These are phyloP conservation scores for Daldinia loculata DNA, from an alignment of 495 filamentous ascomycete genomes.

Conservation along the genomic window DNA sequence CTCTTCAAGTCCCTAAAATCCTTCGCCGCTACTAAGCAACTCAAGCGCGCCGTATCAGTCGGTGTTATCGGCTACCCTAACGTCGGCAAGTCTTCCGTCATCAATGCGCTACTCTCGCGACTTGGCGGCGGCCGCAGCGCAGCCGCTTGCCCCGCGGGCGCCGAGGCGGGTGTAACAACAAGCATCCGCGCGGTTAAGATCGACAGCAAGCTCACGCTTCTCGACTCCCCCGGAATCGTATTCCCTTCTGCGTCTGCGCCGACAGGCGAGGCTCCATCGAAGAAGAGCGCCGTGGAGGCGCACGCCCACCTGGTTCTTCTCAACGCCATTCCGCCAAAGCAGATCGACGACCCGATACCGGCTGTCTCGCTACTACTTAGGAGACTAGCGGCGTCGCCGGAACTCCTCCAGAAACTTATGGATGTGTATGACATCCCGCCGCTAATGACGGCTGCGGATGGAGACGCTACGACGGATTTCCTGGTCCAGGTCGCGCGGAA, in stretches of 20 bases:
- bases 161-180: constrained; percentile 94
- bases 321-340: constrained; percentile 91
- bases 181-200: constrained; percentile 88
- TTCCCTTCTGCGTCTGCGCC: constrained; percentile 71
- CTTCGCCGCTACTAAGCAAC: constrained; percentile 81
- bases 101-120: constrained; percentile 89
- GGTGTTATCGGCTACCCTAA: constrained; percentile 97
- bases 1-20: constrained; percentile 93
- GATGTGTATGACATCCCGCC: constrained; percentile 83
- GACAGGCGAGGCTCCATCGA: constrained; percentile 44
- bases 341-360: constrained; percentile 89
- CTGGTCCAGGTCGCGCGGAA: constrained; percentile 93
- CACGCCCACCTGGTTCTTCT: constrained; percentile 87
- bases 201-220: constrained; percentile 91
- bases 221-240: constrained; percentile 96
- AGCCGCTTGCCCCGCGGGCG: constrained; percentile 84
- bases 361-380: constrained; percentile 83
- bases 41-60: constrained; percentile 90
- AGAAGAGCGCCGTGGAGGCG: constrained; percentile 72
- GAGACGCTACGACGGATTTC: constrained; percentile 89
- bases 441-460: constrained; percentile 67
- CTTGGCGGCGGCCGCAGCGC: constrained; percentile 71
- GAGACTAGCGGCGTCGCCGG: constrained; percentile 75
- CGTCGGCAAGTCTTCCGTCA: constrained; percentile 96
- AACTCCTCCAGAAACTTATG: constrained; percentile 76